phyloP scores from a whole-genome alignment of 2,329 filamentous ascomycete genomes.

The Akanthomyces dipterigenus region DNA sequence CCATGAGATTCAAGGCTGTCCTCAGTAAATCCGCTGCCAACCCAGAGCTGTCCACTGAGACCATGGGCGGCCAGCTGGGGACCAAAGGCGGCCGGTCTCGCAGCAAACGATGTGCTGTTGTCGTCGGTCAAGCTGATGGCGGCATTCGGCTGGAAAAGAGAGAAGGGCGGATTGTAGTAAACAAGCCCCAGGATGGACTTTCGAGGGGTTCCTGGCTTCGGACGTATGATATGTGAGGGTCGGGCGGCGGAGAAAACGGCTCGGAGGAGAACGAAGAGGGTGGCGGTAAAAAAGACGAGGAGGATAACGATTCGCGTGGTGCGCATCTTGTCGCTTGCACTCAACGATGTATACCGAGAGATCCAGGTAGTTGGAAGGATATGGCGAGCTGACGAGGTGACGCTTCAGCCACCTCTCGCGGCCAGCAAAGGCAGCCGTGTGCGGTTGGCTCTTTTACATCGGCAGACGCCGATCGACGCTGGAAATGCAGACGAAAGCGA shows the following conservation, averaged over 20 bases:
- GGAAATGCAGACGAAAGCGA: neutral
- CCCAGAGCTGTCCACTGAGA: conserved; percentile 85
- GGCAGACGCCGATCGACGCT: conserved; percentile 7
- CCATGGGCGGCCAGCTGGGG: conserved; percentile 68
- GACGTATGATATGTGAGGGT: neutral
- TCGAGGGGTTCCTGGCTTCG: conserved; percentile 10
- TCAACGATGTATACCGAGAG: neutral
- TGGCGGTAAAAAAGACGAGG: conserved; percentile 45
- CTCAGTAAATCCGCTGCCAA: conserved; percentile 85
- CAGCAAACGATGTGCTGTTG: conserved; percentile 95
- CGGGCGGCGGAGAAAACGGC: conserved; percentile 33
- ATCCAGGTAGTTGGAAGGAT: neutral
- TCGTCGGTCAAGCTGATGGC: conserved; percentile 96
- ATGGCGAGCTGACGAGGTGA: conserved; percentile 11
- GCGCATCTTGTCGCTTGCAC: conserved; percentile 38
- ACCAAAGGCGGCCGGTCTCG: conserved; percentile 88
- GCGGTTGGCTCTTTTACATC: conserved; percentile 7
- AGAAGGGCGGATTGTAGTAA: conserved; percentile 69
- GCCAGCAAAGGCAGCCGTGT: conserved; percentile 8
- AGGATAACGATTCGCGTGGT: conserved; percentile 48
- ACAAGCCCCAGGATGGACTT: conserved; percentile 42
- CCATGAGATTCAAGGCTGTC: conserved; percentile 66
- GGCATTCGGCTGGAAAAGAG: conserved; percentile 89
- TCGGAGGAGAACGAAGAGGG: conserved; percentile 49
- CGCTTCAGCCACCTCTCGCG: conserved; percentile 8